Conservation (phyloP, 1,139 yeast species). For the Saccharomyces pastorianus region DNA sequence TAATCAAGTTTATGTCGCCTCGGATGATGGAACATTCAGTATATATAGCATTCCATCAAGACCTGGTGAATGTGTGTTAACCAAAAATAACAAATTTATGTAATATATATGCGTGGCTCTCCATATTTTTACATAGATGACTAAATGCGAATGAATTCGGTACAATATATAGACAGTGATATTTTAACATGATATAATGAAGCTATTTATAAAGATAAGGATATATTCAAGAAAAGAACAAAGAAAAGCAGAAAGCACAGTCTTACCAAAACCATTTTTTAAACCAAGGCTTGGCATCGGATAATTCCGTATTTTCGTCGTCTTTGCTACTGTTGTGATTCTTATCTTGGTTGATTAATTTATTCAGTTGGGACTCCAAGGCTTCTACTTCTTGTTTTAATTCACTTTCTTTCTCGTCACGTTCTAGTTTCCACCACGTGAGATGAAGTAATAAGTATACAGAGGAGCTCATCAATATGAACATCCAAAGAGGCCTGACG, state of each 20-base stretch:
- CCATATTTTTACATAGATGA: neutral
- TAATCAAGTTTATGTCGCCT: conserved; percentile 24
- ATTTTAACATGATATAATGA: neutral
- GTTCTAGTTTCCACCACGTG: conserved; percentile 32
- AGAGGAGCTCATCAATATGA: conserved; percentile 26
- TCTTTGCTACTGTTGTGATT: conserved; percentile 4
- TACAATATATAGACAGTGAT: no score
- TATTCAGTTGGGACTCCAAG: conserved; percentile 16
- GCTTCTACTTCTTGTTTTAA: conserved; percentile 11
- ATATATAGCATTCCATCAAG: conserved; percentile 25
- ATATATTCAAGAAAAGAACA: neutral
- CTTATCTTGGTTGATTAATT: conserved; percentile 5
- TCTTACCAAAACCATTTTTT: conserved; percentile 12
- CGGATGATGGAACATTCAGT: conserved; percentile 25
- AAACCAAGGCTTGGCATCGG: conserved; percentile 13
- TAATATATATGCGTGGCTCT: conserved; percentile 1
- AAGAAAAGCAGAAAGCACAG: neutral
- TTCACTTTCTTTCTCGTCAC: conserved; percentile 26
- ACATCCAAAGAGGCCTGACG: conserved; percentile 26
- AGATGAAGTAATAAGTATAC: conserved; percentile 28
- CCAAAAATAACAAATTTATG: conserved; percentile 22
- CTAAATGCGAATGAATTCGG: neutral
- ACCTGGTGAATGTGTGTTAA: conserved; percentile 26
- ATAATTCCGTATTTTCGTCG: neutral
- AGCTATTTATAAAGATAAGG: neutral